These are phyloP conservation scores for Suillus placidus DNA, from an alignment of 768 basidiomycete genomes.

Conservation along the genomic window DNA sequence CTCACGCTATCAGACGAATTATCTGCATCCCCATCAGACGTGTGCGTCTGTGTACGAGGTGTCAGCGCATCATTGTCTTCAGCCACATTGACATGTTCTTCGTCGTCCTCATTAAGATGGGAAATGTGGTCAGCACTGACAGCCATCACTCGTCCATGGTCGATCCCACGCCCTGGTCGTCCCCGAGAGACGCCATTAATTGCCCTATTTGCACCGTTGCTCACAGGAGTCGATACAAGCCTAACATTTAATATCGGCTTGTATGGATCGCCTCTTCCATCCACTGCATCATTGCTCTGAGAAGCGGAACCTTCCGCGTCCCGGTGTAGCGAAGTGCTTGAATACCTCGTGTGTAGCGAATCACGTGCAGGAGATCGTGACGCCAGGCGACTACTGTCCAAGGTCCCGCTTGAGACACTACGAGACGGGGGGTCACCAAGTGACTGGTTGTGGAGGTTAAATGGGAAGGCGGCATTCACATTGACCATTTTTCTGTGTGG, in stretches of 20 bases:
- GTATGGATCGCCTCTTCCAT: conserved; percentile 5
- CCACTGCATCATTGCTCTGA: conserved; percentile 11
- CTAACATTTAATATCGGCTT: conserved; percentile 27
- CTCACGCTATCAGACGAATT: not conserved
- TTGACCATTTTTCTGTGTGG: conserved; percentile 69
- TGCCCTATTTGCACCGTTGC: conserved; percentile 9
- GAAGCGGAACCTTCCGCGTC: conserved; percentile 21
- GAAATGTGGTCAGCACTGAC: not conserved
- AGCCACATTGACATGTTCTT: conserved; percentile 7
- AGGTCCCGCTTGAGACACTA: conserved; percentile 37
- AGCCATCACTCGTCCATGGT: conserved; percentile 13
- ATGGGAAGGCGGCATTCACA: conserved; percentile 59
- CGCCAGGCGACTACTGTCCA: conserved; percentile 19
- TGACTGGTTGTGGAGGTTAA: conserved; percentile 54
- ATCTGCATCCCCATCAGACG: conserved; percentile 8
- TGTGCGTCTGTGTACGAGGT: conserved; percentile 5
- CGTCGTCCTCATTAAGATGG: conserved; percentile 1
- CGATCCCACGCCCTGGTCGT: conserved; percentile 20
- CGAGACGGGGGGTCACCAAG: conserved; percentile 33
- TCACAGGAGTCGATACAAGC: conserved; percentile 19
- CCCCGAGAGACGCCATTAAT: conserved; percentile 23
- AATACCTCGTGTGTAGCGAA: conserved; percentile 25
- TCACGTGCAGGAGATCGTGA: conserved; percentile 24
- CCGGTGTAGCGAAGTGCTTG: conserved; percentile 25
- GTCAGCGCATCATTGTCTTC: conserved; percentile 11